phyloP scores from a whole-genome alignment of 805 yeast species.

The Hanseniaspora nectarophila region DNA sequence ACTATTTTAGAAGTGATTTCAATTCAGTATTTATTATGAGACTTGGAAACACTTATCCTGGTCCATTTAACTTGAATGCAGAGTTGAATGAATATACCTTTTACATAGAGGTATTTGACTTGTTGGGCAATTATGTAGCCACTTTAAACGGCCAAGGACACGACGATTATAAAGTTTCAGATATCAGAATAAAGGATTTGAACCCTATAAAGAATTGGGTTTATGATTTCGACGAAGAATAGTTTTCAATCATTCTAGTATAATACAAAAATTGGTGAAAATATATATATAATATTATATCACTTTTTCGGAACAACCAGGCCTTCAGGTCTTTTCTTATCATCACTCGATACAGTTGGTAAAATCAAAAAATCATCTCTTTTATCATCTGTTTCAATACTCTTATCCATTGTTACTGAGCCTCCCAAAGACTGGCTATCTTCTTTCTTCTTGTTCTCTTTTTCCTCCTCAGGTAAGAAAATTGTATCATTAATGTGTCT shows the following conservation, averaged over 20 bases:
- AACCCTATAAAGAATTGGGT: background rate
- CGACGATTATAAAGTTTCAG: background rate
- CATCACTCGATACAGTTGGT: background rate
- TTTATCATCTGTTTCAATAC: background rate
- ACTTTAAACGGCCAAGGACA: constrained; percentile 10
- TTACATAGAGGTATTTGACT: constrained; percentile 26
- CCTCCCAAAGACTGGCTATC: background rate
- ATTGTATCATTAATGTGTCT: constrained; percentile 43
- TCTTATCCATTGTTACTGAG: background rate
- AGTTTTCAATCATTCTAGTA: too few relatives aligned
- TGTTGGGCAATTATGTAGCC: constrained; percentile 22
- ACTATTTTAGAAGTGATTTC: background rate
- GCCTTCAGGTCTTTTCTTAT: background rate
- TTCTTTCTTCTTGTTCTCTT: background rate
- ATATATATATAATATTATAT: background rate
- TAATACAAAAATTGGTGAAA: background rate
- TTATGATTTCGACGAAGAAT: background rate
- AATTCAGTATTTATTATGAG: background rate
- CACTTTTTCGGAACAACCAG: background rate
- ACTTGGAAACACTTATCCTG: background rate
- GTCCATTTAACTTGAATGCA: background rate
- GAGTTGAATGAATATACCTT: constrained; percentile 17
- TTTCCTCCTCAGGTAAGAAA: constrained; percentile 34
- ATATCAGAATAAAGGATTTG: background rate
- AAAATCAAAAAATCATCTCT: background rate